Base-by-base conservation (phyloP, 176 grass and related monocot genomes). In the Chrysopogon serrulatus region DNA sequence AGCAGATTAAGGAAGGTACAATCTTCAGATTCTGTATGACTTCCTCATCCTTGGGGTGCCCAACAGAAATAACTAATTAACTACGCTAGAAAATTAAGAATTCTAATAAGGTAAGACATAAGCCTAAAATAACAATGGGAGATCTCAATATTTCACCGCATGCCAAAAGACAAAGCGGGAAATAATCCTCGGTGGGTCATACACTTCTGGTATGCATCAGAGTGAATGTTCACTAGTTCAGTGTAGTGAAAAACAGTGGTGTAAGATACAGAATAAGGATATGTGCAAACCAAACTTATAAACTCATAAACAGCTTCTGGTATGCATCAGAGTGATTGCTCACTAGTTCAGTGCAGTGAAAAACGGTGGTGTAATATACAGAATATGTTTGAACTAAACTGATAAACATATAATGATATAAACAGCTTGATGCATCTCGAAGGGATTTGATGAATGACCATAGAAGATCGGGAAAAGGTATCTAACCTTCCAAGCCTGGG, bases 401-500 rank as follows among this genome's bases (percentile, higher is more conserved):
- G 40, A 82, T 15, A 59, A 36, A 23, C 79, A 82, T 47, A 60
- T n/a, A n/a, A n/a, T n/a, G n/a, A n/a, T n/a, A n/a, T 76, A 19
- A 69, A 40, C 3, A 79, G 34, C 4, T 51, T 79, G 41, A 65
- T 45, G 32, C 35, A 86, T 35, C 16, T 32, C 23, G 67, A n/a
- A 48, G 16, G 16, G n/a, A 65, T 77, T 74, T 56, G 11, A 84
- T 68, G 49, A 31, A 54, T 65, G 28, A 51, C 42, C 26, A 65
- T 54, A 69, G 7, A 84, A 66, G 5, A 47, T 73, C 64, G 69
- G 33, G 37, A 49, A 88, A 59, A 78, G 24, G 51, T 73, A 73
- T 47, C 49, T 9, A 76, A 98, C 96, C 96, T 95, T 98, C 96
- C 96, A 98, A 79, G 87, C 73, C 57, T 95, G 96, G 19, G 96